These are phyloP conservation scores for Plantago major DNA, from an alignment of 257 asterid genomes.

Conservation along the genomic window DNA sequence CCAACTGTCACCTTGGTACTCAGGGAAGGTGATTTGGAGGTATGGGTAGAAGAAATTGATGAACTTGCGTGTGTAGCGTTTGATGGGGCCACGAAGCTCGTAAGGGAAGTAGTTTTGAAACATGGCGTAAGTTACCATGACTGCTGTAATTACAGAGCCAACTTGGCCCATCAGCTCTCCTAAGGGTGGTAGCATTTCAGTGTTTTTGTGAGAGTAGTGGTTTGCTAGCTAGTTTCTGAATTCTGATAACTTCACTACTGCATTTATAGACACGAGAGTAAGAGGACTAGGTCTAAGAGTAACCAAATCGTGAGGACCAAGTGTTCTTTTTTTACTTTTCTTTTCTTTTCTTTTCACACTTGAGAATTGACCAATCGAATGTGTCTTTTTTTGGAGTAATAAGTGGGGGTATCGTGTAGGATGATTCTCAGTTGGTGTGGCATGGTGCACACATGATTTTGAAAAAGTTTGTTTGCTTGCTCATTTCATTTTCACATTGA, in stretches of 20 bases:
- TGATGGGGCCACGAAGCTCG: slow-evolving; percentile 13
- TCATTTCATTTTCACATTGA: neutral
- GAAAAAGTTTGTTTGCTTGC: neutral
- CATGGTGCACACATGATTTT: neutral
- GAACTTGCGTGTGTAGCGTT: slow-evolving; percentile 6
- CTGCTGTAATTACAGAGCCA: slow-evolving; percentile 16
- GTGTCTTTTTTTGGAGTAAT: neutral
- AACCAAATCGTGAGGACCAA: neutral
- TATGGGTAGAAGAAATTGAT: slow-evolving; percentile 5
- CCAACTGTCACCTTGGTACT: slow-evolving; percentile 20
- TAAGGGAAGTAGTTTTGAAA: slow-evolving; percentile 22
- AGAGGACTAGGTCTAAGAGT: neutral
- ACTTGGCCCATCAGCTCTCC: slow-evolving; percentile 17
- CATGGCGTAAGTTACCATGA: slow-evolving; percentile 18
- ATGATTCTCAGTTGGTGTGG: neutral
- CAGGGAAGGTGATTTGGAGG: slow-evolving; percentile 19
- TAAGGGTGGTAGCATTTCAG: slow-evolving; percentile 10
- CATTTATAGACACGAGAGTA: neutral
- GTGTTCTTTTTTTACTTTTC: neutral
- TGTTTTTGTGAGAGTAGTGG: neutral
- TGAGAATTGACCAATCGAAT: neutral
- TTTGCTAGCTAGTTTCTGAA: neutral
- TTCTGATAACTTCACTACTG: neutral
- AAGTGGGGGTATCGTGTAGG: neutral
- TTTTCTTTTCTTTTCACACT: neutral